Base-by-base conservation (phyloP, 345 rosid species). In the Linum lewisii region DNA sequence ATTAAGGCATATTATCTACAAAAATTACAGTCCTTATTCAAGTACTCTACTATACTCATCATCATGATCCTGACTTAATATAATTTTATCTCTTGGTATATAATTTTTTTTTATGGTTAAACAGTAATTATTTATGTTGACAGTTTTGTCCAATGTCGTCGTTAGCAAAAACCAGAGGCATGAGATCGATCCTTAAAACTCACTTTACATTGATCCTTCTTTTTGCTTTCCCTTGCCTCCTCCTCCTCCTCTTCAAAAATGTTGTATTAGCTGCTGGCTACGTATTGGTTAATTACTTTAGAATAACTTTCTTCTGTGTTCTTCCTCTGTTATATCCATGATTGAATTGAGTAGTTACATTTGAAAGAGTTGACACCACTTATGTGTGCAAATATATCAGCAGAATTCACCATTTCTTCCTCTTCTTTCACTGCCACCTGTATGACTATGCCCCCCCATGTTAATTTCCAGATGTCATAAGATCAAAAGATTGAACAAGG, bases 321-420 rank as follows among this genome's bases (percentile, higher is more conserved):
- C 2, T 29, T 0, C 34, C 34, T 29, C 34, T 42, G 47, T 42
- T 42, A 42, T 7, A 80, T 87, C 97, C 97, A 93, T 51, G 96
- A 90, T 51, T 84, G 91, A 69, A 82, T 82, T 6, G 94, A 73
- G 57, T 81, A 87, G 73, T 80, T 93, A 97, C 79, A 88, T 55
- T 84, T 82, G 83, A 93, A 93, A 60, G 97, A 84, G 56, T 82
- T 87, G 26, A 84, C 82, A 24, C 92, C 97, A 67, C 87, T 84
- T 42, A 89, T 84, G 22, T 89, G 92, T 59, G 96, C 82, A 73
- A 89, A 84, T 19, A 90, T 85, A 58, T 93, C 87, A 5, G 95
- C 76, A 16, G 94, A 86, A 77, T 87, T 84, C 49, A 81, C 78
- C 77, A 84, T 70, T 10, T 78, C 88, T 42, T 80, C 93, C 63